Evolutionary conservation across 805 yeast species (phyloP).

Genomic region (Kuraishia floccosa): DNA sequence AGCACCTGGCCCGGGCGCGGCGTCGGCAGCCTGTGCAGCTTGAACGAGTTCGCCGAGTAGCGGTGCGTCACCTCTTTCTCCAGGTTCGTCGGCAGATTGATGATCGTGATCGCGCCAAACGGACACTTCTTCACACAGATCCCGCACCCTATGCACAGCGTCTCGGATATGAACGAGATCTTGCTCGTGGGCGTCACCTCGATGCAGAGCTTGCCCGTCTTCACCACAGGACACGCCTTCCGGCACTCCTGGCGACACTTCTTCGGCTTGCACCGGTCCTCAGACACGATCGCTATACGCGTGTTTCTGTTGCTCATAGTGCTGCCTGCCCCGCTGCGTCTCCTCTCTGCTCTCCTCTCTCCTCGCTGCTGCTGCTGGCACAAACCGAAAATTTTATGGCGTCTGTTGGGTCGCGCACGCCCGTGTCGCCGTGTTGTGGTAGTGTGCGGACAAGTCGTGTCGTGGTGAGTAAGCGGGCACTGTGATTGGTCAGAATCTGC

Average conservation of each 20-base stretch:
- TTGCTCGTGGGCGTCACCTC: slow-evolving; percentile 88
- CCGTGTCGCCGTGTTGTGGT: no score
- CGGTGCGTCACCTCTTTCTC: slow-evolving; percentile 91
- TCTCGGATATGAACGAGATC: slow-evolving; percentile 91
- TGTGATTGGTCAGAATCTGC: no score
- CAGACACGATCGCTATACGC: slow-evolving; percentile 93
- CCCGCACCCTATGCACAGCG: slow-evolving; percentile 97
- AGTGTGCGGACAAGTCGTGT: no score
- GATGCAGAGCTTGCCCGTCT: slow-evolving; percentile 95
- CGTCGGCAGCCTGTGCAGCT: slow-evolving; percentile 91
- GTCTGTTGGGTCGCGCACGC: no score
- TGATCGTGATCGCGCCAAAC: slow-evolving; percentile 91
- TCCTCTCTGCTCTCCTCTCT: not conserved
- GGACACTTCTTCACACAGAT: slow-evolving; percentile 98
- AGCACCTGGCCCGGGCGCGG: slow-evolving; percentile 99
- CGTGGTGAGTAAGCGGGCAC: no score
- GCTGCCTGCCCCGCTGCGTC: no score
- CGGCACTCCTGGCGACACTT: slow-evolving; percentile 98
- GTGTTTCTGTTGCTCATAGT: slow-evolving; percentile 27
- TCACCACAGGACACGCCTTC: slow-evolving; percentile 94
- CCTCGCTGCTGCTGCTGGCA: no score
- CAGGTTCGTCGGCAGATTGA: slow-evolving; percentile 91
- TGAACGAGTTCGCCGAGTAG: slow-evolving; percentile 96
- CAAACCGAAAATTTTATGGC: no score
- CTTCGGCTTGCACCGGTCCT: slow-evolving; percentile 95